These are phyloP conservation scores for Sporothrix curviconia DNA, from an alignment of 2,329 filamentous ascomycete species.

Conservation along the genomic window DNA sequence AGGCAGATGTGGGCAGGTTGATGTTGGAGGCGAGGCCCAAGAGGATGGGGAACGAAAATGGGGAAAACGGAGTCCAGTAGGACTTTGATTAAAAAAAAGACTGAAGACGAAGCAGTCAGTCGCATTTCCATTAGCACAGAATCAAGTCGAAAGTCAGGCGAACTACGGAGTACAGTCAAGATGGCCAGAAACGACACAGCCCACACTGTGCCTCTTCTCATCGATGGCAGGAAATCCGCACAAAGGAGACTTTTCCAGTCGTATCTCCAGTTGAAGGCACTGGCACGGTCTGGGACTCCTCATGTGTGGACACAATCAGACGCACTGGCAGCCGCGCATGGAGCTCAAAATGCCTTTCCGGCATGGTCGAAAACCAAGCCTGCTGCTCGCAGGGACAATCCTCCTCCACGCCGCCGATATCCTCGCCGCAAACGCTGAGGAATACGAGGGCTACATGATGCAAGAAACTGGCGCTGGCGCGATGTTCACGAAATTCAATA, in stretches of 20 bases:
- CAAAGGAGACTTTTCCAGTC: constrained; percentile 24
- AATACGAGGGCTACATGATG: constrained; percentile 54
- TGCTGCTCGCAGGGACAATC: constrained; percentile 57
- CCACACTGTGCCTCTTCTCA: constrained; percentile 25
- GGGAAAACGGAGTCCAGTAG: no score
- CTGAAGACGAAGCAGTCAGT: no score
- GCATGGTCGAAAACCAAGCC: constrained; percentile 61
- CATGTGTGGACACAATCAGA: constrained; percentile 24
- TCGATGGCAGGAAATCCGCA: constrained; percentile 27
- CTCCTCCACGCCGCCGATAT: constrained; percentile 63
- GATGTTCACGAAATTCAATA: constrained; percentile 38
- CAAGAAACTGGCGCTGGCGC: constrained; percentile 38
- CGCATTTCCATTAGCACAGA: no score
- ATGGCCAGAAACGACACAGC: background rate
- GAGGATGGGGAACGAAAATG: no score
- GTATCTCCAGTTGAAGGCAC: constrained; percentile 22
- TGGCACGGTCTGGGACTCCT: constrained; percentile 24
- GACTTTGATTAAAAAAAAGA: no score
- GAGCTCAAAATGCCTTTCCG: constrained; percentile 60
- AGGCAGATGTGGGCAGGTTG: no score
- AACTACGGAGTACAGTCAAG: no score
- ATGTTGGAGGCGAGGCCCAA: no score
- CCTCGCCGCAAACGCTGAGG: constrained; percentile 50
- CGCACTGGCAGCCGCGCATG: constrained; percentile 26
- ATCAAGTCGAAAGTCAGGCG: no score